A percentile compares a stretch with the other conserved stretches of the same genome.
phyloP scores from a whole-genome alignment of 805 yeast species.

The Myxozyma sirexii region DNA sequence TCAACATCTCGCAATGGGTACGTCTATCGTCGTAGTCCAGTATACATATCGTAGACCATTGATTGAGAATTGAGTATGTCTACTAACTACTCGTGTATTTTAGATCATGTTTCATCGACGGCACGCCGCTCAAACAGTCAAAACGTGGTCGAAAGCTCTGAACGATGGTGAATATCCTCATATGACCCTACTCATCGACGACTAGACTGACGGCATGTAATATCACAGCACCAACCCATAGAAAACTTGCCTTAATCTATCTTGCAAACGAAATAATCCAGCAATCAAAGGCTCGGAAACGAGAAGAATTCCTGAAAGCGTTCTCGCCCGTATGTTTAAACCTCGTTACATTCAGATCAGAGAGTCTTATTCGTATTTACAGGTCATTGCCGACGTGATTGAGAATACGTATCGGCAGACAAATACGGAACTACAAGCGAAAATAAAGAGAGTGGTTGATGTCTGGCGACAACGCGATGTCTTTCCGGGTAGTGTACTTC shows the following conservation, averaged over 20 bases:
- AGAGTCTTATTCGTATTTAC: neutral
- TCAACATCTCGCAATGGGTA: slow-evolving; percentile 73
- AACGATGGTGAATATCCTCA: slow-evolving; percentile 26
- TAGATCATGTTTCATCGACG: slow-evolving; percentile 61
- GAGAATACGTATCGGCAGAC: slow-evolving; percentile 44
- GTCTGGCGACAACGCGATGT: slow-evolving; percentile 71
- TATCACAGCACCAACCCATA: slow-evolving; percentile 42
- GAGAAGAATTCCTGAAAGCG: slow-evolving; percentile 58
- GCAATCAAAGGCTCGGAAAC: slow-evolving; percentile 66
- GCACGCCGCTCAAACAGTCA: slow-evolving; percentile 56
- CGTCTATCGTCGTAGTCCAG: slow-evolving; percentile 31
- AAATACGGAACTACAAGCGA: slow-evolving; percentile 52
- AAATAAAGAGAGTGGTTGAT: slow-evolving; percentile 58
- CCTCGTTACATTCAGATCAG: too few relatives aligned
- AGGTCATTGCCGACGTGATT: slow-evolving; percentile 45
- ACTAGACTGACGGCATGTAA: neutral
- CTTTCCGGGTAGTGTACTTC: slow-evolving; percentile 46
- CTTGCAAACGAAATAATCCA: slow-evolving; percentile 82
- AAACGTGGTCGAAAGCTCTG: slow-evolving; percentile 53
- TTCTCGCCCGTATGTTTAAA: slow-evolving; percentile 54
- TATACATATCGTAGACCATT: neutral
- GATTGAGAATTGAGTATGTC: neutral
- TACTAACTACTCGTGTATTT: neutral
- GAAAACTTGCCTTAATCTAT: slow-evolving; percentile 63
- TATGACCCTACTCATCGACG: neutral